A percentile compares a stretch with the other conserved stretches of the same genome.
Conservation (phyloP, 192 early-diverging fungal species). For the Umbelopsis isabellina region DNA sequence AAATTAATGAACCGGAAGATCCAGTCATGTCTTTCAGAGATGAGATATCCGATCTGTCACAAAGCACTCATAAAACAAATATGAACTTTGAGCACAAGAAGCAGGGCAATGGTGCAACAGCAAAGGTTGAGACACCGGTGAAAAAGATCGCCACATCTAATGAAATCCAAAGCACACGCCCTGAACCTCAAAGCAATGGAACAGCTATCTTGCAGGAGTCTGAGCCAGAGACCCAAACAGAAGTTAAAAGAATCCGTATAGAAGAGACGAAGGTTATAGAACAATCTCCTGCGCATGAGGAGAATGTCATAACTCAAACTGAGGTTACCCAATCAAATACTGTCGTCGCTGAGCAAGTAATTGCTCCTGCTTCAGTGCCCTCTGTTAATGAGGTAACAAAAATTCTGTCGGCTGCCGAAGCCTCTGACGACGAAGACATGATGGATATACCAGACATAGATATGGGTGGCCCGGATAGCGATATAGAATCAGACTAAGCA, state of each 20-base stretch:
- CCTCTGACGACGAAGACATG: slow-evolving; percentile 26
- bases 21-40: background rate
- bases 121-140: background rate
- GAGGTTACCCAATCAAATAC: background rate
- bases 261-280: background rate
- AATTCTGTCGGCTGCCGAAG: background rate
- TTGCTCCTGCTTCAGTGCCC: background rate
- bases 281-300: background rate
- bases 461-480: slow-evolving; percentile 38
- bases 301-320: background rate
- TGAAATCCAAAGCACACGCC: background rate
- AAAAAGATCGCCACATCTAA: background rate
- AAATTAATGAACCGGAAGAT: background rate
- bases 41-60: background rate
- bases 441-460: slow-evolving; percentile 36
- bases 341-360: background rate
- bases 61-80: background rate
- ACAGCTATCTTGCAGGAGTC: background rate
- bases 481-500: slow-evolving; percentile 25
- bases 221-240: background rate
- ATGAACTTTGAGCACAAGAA: background rate
- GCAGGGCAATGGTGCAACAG: background rate
- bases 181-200: background rate
- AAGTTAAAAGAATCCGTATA: background rate
- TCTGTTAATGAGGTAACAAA: background rate